phyloP scores from a whole-genome alignment of 73 alveolate species.

The Tetrahymena thermophila region DNA sequence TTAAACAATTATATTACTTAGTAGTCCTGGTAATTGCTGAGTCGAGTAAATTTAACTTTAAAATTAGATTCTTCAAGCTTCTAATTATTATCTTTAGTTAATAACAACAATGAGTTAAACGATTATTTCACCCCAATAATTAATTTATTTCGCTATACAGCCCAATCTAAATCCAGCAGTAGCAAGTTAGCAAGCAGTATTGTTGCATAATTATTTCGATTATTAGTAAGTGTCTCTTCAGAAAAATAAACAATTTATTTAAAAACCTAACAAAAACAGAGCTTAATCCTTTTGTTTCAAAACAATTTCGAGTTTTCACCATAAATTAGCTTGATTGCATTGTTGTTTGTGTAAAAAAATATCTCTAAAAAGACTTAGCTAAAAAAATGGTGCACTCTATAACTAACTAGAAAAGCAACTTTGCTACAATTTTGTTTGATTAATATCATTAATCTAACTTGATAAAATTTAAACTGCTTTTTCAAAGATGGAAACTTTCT shows the following conservation, averaged over 20 bases:
- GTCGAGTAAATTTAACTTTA: background rate
- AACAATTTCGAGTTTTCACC: background rate
- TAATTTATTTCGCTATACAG: background rate
- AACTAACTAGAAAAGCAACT: too few species aligned
- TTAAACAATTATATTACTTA: background rate
- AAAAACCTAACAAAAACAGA: too few species aligned
- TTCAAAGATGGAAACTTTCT: background rate
- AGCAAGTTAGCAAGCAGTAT: too few species aligned
- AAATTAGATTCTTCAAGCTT: background rate
- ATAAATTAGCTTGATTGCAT: background rate
- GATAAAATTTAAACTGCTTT: background rate
- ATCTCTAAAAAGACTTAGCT: background rate
- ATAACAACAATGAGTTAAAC: background rate
- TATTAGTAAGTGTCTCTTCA: too few species aligned
- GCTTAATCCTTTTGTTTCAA: background rate
- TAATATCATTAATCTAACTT: background rate
- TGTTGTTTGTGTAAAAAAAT: too few species aligned
- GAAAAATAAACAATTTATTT: too few species aligned
- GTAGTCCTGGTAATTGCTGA: background rate
- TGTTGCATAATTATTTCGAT: too few species aligned
- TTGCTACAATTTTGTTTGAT: background rate
- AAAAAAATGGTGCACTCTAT: background rate
- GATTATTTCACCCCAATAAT: background rate
- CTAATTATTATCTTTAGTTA: background rate
- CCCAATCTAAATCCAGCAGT: background rate